Base-by-base conservation (phyloP, 371 early-diverging fungal species). In the Choanephora cucurbitarum region DNA sequence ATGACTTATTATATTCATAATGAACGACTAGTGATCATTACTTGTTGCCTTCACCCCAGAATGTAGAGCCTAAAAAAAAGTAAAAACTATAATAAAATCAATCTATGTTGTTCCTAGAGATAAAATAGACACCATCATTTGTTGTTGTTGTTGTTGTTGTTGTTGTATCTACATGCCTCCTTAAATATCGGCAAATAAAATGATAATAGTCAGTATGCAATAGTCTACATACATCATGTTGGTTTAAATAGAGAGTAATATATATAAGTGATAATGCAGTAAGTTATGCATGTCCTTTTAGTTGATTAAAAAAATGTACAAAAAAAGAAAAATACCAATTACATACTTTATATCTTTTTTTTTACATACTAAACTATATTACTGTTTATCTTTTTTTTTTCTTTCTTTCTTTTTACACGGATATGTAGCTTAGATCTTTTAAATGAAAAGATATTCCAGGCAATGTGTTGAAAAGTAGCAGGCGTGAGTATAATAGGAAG, bases 281-380 rank as follows among this genome's bases (percentile, higher is more conserved):
- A 37, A 37, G 37, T 37, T n/a, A 37, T 37, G 37, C 37, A 14
- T 14, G 37, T 37, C 13, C 10, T 37, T 57, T 43, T 57, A 32
- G 37, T 28, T 28, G 28, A 28, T 28, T 28, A 28, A 28, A 28
- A 28, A 28, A 28, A 28, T 28, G 28, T 28, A 34, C 7, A 34
- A 9, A 1, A 44, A 44, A 43, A 19, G 21, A 43, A 43, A 43
- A 19, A 18, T 9, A 19, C 10, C 15, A 28, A 28, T 50, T 1
- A 31, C 33, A 42, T 53, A 44, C 34, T 22, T 18, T 24, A 31
- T 23, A 34, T 34, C 32, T 21, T 34, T 53, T 21, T 53, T 24
- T 19, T 13, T 19, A 51, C 24, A 40, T 22, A 14, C 19, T 42
- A 32, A 40, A 23, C 8, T 15, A 44, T 28, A 7, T n/a, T 28